Conservation (phyloP, 2,329 filamentous ascomycete genomes). For the Curvularia hawaiiensis region DNA sequence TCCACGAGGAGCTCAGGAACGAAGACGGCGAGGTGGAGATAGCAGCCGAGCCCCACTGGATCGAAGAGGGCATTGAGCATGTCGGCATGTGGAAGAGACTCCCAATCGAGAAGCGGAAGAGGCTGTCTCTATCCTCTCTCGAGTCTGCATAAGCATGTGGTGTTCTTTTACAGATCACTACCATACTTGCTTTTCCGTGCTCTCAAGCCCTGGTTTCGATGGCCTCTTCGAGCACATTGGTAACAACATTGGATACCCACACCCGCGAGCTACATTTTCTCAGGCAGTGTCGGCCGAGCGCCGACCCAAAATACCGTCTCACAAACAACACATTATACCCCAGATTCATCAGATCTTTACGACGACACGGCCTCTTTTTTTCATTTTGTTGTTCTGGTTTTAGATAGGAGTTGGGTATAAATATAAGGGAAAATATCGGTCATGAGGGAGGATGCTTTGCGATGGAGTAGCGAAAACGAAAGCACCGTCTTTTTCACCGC, state of each 20-base stretch:
- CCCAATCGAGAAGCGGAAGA: constrained; percentile 17
- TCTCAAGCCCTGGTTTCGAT: neutral
- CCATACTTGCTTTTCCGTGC: neutral
- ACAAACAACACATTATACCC: constrained; percentile 13
- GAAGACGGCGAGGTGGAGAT: constrained; percentile 44
- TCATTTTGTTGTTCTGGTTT: neutral
- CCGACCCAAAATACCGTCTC: neutral
- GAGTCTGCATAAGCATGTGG: constrained; percentile 4
- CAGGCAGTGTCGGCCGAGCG: neutral
- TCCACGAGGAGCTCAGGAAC: constrained; percentile 75
- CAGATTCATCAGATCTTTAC: neutral
- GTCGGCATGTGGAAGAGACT: constrained; percentile 77
- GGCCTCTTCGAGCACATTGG: neutral
- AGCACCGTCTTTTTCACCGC: neutral
- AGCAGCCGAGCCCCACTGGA: constrained; percentile 60
- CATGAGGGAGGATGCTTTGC: neutral
- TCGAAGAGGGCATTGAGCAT: constrained; percentile 83
- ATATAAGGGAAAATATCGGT: neutral
- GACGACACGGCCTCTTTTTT: constrained; percentile 9
- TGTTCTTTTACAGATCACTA: neutral
- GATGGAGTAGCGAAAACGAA: constrained; percentile 1
- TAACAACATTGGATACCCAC: neutral
- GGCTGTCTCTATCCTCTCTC: constrained; percentile 18
- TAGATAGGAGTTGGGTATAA: neutral
- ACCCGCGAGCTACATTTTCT: neutral